phyloP scores from a whole-genome alignment of 176 grass and related monocot species.

The Olyra latifolia region DNA sequence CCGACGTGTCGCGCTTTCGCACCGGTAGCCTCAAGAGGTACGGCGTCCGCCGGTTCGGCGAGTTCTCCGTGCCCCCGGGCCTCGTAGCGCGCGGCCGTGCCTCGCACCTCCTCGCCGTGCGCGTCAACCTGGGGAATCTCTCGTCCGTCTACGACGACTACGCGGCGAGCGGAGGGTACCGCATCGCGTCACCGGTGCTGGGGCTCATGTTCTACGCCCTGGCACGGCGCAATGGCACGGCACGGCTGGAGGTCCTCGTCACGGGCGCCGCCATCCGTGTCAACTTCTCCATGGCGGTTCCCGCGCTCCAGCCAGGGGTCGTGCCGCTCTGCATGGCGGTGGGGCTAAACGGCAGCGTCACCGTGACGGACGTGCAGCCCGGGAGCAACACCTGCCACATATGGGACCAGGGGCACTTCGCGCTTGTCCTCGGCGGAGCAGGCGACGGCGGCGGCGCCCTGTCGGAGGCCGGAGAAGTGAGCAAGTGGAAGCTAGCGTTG shows the following conservation, averaged over 20 bases:
- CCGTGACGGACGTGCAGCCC: slow-evolving; percentile 50
- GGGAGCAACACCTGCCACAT: slow-evolving; percentile 51
- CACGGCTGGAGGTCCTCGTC: slow-evolving; percentile 44
- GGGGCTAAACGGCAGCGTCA: slow-evolving; percentile 39
- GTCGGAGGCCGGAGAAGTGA: slow-evolving; percentile 36
- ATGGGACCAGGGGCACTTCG: slow-evolving; percentile 79
- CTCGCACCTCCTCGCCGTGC: slow-evolving; percentile 62
- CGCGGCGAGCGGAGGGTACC: slow-evolving; percentile 46
- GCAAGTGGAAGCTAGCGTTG: slow-evolving; percentile 85
- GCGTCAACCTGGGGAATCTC: slow-evolving; percentile 72
- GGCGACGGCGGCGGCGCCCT: background rate
- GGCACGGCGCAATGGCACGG: slow-evolving; percentile 28
- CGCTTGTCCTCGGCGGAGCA: slow-evolving; percentile 48
- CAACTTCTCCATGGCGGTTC: slow-evolving; percentile 63
- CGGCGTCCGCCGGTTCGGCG: slow-evolving; percentile 45
- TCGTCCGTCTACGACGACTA: slow-evolving; percentile 61
- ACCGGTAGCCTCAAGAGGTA: slow-evolving; percentile 61
- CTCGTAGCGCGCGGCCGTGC: slow-evolving; percentile 47
- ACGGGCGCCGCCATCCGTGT: slow-evolving; percentile 60
- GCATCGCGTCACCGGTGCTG: slow-evolving; percentile 72
- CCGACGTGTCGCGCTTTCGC: slow-evolving; percentile 58
- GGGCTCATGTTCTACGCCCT: slow-evolving; percentile 77
- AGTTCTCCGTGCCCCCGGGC: slow-evolving; percentile 65
- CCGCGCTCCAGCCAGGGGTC: slow-evolving; percentile 27
- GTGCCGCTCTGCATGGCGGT: slow-evolving; percentile 70